Base-by-base conservation (phyloP, 2,329 filamentous ascomycete species). In the Penicillium sp. region DNA sequence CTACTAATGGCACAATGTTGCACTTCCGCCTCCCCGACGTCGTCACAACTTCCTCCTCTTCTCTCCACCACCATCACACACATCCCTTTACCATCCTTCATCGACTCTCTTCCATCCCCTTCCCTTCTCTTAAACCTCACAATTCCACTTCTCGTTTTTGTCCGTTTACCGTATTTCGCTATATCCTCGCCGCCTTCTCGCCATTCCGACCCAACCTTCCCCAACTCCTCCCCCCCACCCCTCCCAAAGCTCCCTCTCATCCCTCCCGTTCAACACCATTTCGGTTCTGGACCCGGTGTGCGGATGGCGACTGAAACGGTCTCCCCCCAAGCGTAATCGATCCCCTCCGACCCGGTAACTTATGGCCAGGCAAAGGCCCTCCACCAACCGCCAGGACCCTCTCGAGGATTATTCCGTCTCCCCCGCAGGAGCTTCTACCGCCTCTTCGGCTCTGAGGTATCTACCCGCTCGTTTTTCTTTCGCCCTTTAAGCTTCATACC, bases 361-460 rank as follows among this genome's bases (percentile, higher is more conserved):
- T 77, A 78, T 78, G 76, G 75, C 75, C 72, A 77, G 73, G 67
- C 74, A 72, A 75, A 75, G 70, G 71, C 70, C 72, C 68, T 71
- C 70, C 69, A 63, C 67, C 71, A 70, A 73, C 67, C 72, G 71
- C 65, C 74, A 76, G 71, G 71, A 74, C 71, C 69, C 69, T 67
- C 67, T 70, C 64, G 71, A 76, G 70, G 71, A 73, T 68, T 66
- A 70, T 68, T 65, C 71, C 64, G 58, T 68, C 52, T 62, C 65
- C 58, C 65, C 71, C 58, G 61, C 70, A 67, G 66, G 67, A 65
- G 56, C 59, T 59, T 55, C 64, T 54, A 53, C 64, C 54, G 57
- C 67, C 50, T 62, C 67, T 54, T 59, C 70, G 61, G 65, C 69
- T 52, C 58, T 61, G 63, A 76, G 74, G 74, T 77, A 75, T 63